Percentiles rank a stretch among this genome's conserved stretches.
These are phyloP conservation scores for Wickerhamomyces mucosus DNA, from an alignment of 805 yeast genomes.

Conservation along the genomic window DNA sequence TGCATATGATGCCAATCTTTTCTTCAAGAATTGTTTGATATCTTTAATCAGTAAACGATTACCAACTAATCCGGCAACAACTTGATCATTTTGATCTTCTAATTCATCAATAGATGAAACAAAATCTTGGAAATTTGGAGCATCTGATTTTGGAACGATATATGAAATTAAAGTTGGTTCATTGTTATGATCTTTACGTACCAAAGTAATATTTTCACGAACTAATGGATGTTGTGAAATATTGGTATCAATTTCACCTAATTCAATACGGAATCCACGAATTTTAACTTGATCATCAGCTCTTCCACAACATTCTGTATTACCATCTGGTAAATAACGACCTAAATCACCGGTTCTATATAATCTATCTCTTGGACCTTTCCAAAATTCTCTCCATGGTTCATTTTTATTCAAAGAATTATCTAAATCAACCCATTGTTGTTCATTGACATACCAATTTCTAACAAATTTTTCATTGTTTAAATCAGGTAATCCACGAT, in stretches of 20 bases:
- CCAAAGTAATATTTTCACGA: constrained; percentile 88
- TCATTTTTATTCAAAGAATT: constrained; percentile 31
- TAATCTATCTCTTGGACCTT: constrained; percentile 91
- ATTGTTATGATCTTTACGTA: constrained; percentile 82
- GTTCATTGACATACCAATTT: constrained; percentile 79
- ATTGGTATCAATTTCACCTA: constrained; percentile 97
- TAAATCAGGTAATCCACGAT: constrained; percentile 82
- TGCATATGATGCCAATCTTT: constrained; percentile 86
- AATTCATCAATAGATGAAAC: constrained; percentile 34
- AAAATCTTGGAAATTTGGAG: constrained; percentile 34
- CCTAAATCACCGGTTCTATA: constrained; percentile 98
- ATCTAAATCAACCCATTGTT: constrained; percentile 54
- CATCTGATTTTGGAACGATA: constrained; percentile 71
- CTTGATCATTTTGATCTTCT: constrained; percentile 42
- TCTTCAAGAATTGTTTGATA: constrained; percentile 73
- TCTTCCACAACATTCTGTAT: constrained; percentile 96
- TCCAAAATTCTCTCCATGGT: constrained; percentile 73
- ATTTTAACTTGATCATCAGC: constrained; percentile 99
- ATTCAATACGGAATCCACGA: constrained; percentile 96
- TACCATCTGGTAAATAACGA: constrained; percentile 92
- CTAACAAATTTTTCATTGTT: constrained; percentile 80
- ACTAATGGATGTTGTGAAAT: constrained; percentile 88
- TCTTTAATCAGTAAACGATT: constrained; percentile 73
- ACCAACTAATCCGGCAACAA: constrained; percentile 69
- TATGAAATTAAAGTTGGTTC: constrained; percentile 89